Evolutionary conservation across 2,329 filamentous ascomycete species (phyloP).

Genomic region (Fusarium mexicanum): DNA sequence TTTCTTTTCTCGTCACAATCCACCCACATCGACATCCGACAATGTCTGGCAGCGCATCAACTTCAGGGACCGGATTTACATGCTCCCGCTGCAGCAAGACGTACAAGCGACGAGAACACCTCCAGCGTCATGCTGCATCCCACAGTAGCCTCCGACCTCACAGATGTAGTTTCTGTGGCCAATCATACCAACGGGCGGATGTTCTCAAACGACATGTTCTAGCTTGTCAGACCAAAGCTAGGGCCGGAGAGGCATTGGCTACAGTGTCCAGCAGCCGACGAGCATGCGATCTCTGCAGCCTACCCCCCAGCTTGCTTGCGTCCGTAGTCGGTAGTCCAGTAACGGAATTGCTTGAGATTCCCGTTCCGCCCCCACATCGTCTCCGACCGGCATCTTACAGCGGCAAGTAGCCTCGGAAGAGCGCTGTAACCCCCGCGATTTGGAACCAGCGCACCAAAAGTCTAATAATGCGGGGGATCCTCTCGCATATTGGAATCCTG

Average conservation of each 20-base stretch:
- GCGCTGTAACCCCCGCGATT: background rate
- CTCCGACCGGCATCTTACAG: conserved; percentile 5
- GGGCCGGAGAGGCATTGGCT: fast-evolving
- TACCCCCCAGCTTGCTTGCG: too few species aligned
- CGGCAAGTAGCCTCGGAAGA: background rate
- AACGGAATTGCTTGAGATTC: background rate
- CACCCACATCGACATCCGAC: background rate
- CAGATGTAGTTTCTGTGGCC: background rate
- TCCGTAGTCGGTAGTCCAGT: background rate
- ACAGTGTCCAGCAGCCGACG: background rate
- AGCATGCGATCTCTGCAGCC: conserved; percentile 5
- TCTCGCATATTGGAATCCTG: too few species aligned
- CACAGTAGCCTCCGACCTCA: background rate
- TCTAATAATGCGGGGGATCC: background rate
- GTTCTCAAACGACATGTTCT: background rate
- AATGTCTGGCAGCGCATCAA: background rate
- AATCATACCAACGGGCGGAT: background rate
- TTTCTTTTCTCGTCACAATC: background rate
- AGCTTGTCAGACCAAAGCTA: background rate
- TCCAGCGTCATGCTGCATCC: background rate
- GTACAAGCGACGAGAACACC: conserved; percentile 4
- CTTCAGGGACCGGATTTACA: background rate
- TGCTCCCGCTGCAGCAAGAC: background rate
- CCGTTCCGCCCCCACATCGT: conserved; percentile 3
- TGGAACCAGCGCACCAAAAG: background rate